These are phyloP conservation scores for Globisporangium carolinianum DNA, from an alignment of 352 stramenopile genomes.

Conservation along the genomic window DNA sequence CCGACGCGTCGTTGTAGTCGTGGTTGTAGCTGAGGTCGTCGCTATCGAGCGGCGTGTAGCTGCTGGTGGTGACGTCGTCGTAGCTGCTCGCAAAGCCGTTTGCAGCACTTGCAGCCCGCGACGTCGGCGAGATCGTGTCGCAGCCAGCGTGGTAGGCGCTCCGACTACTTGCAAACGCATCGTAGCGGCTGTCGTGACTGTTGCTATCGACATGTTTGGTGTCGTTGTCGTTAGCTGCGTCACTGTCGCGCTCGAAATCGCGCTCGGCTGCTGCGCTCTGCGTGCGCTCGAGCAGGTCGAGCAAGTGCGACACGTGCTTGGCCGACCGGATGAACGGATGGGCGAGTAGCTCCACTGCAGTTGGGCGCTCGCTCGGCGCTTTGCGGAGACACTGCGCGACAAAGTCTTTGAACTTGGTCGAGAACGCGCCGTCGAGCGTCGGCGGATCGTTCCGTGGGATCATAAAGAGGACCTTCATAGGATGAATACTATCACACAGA, in stretches of 20 bases:
- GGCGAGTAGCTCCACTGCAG: constrained; percentile 71
- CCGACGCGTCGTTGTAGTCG: not conserved
- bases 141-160: not conserved
- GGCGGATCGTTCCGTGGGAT: constrained; percentile 94
- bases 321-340: constrained; percentile 81
- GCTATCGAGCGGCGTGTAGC: not conserved
- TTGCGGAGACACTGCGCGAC: constrained; percentile 87
- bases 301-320: constrained; percentile 66
- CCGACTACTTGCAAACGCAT: not conserved
- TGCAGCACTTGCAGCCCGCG: not conserved
- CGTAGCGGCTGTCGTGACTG: not conserved
- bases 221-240: not conserved
- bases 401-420: constrained; percentile 84
- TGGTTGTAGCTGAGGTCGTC: constrained; percentile 3
- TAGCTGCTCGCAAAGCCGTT: not conserved
- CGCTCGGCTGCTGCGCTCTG: constrained; percentile 3
- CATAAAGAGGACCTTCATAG: constrained; percentile 98
- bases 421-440: constrained; percentile 72
- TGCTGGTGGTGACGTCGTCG: not conserved
- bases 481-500: constrained; percentile 86
- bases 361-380: constrained; percentile 74
- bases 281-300: constrained; percentile 47
- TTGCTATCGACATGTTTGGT: no score
- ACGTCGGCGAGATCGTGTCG: constrained; percentile 1
- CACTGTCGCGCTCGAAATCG: constrained; percentile 4